These are phyloP conservation scores for Botrytis galanthina DNA, from an alignment of 2,329 filamentous ascomycete species.

Conservation along the genomic window DNA sequence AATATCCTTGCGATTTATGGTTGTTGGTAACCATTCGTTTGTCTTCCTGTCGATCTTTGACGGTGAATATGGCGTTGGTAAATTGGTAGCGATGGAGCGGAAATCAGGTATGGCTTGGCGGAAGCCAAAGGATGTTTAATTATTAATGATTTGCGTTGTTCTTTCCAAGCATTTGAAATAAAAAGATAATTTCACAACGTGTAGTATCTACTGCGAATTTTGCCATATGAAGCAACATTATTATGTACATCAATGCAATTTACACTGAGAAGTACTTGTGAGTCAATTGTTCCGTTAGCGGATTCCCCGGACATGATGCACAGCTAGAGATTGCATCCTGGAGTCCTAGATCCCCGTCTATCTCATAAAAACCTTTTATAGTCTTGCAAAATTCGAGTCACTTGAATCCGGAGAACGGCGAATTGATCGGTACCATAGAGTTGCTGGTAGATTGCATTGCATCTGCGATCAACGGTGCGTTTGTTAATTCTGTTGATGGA, in stretches of 20 bases:
- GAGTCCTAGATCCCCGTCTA: neutral
- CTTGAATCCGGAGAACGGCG: neutral
- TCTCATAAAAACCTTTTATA: neutral
- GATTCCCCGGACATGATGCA: too few species aligned
- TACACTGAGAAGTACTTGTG: neutral
- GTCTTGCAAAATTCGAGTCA: neutral
- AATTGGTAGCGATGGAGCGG: constrained; percentile 5
- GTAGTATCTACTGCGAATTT: neutral
- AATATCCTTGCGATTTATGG: neutral
- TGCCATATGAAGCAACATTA: neutral
- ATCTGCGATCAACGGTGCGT: neutral
- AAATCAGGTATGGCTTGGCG: constrained; percentile 5
- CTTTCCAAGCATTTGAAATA: neutral
- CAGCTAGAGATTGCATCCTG: neutral
- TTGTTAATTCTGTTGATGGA: neutral
- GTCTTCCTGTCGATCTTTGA: constrained; percentile 12
- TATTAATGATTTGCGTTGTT: neutral
- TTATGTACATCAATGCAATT: neutral
- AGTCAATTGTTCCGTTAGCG: neutral
- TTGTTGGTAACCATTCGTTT: constrained; percentile 6
- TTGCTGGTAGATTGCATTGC: neutral
- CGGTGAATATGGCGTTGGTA: constrained; percentile 2
- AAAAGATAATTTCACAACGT: neutral
- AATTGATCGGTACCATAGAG: neutral
- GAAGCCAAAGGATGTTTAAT: neutral